Conservation (phyloP, 305 asterid species). For the Plantago lanceolata region DNA sequence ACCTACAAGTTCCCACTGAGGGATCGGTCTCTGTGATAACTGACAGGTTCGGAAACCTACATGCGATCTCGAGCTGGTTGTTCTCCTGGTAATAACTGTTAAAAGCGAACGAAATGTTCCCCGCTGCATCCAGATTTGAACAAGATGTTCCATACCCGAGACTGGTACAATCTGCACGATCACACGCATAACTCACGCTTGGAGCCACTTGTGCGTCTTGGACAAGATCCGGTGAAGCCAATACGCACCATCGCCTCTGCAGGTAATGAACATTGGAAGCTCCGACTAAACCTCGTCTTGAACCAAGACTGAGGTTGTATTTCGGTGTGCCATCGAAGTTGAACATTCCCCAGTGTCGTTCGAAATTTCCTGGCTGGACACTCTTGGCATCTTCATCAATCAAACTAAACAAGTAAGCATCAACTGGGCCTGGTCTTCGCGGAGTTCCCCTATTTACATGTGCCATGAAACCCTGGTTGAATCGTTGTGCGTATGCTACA, state of each 20-base stretch:
- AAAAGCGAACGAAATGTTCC: slow-evolving; percentile 73
- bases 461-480: slow-evolving; percentile 78
- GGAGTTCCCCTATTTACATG: slow-evolving; percentile 76
- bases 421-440: slow-evolving; percentile 71
- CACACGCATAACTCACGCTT: slow-evolving; percentile 75
- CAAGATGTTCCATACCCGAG: slow-evolving; percentile 77
- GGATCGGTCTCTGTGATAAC: slow-evolving; percentile 59
- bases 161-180: slow-evolving; percentile 73
- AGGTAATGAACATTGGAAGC: slow-evolving; percentile 54
- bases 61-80: slow-evolving; percentile 59
- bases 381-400: slow-evolving; percentile 89
- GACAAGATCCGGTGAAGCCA: slow-evolving; percentile 46
- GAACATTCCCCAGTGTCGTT: slow-evolving; percentile 91
- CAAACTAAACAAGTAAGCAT: slow-evolving; percentile 81
- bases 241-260: slow-evolving; percentile 67
- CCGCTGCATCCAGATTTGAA: slow-evolving; percentile 41
- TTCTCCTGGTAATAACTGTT: slow-evolving; percentile 72
- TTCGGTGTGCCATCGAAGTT: slow-evolving; percentile 71
- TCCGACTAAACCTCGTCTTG: slow-evolving; percentile 45
- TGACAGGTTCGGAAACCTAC: slow-evolving; percentile 76
- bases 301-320: slow-evolving; percentile 64
- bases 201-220: slow-evolving; percentile 58
- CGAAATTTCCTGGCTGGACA: slow-evolving; percentile 89
- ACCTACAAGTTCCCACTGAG: slow-evolving; percentile 64
- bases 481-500: slow-evolving; percentile 50